These are phyloP conservation scores for Yamadazyma diospyri DNA, from an alignment of 1,139 yeast species.

Conservation along the genomic window DNA sequence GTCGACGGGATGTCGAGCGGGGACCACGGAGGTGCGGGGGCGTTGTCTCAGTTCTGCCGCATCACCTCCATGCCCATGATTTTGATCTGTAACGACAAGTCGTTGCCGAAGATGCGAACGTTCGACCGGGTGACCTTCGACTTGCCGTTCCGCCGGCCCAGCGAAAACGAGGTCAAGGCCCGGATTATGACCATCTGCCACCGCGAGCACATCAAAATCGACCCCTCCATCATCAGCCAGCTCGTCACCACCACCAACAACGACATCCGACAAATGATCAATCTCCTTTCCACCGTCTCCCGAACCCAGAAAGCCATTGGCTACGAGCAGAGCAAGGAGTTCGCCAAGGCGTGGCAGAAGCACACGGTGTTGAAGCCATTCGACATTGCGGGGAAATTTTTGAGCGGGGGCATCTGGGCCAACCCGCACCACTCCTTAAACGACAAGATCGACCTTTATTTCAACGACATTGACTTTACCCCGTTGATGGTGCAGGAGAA, in stretches of 20 bases:
- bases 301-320: slow-evolving; percentile 64
- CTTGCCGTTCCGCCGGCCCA: slow-evolving; percentile 84
- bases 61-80: slow-evolving; percentile 88
- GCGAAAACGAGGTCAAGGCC: slow-evolving; percentile 74
- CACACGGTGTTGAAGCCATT: slow-evolving; percentile 90
- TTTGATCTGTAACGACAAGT: slow-evolving; percentile 88
- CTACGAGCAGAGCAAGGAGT: slow-evolving; percentile 43
- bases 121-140: slow-evolving; percentile 86
- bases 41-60: slow-evolving; percentile 81
- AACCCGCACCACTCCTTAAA: slow-evolving; percentile 56
- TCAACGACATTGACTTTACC: slow-evolving; percentile 91
- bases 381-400: slow-evolving; percentile 74
- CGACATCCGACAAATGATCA: slow-evolving; percentile 93
- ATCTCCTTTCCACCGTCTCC: slow-evolving; percentile 79
- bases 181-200: slow-evolving; percentile 89
- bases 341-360: slow-evolving; percentile 78
- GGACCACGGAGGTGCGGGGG: slow-evolving; percentile 98
- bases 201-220: slow-evolving; percentile 76
- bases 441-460: slow-evolving; percentile 85
- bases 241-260: slow-evolving; percentile 81
- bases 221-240: slow-evolving; percentile 78
- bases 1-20: slow-evolving; percentile 99
- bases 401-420: slow-evolving; percentile 61
- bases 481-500: slow-evolving; percentile 97
- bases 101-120: slow-evolving; percentile 93